A percentile compares a stretch with the other conserved stretches of the same genome.
These are phyloP conservation scores for Alternaria panax DNA, from an alignment of 2,329 filamentous ascomycete species.

Conservation along the genomic window DNA sequence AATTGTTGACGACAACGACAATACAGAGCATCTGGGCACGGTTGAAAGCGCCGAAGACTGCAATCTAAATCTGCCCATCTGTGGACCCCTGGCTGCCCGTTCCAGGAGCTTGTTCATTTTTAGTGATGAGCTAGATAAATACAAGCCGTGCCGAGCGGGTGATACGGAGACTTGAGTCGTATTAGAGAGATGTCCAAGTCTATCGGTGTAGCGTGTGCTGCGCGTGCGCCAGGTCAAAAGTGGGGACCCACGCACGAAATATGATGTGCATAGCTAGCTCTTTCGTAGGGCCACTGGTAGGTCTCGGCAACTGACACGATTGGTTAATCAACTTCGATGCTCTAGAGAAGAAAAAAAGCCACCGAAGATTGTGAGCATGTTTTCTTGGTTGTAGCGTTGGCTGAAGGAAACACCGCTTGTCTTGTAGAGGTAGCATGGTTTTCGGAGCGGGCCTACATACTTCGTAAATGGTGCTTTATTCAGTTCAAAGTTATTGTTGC, in stretches of 20 bases:
- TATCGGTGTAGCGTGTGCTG: neutral
- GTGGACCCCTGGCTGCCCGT: neutral
- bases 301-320: neutral
- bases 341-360: neutral
- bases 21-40: no score
- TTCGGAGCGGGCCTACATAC: neutral
- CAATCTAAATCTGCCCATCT: neutral
- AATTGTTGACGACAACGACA: neutral
- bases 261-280: constrained; percentile 15
- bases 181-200: neutral
- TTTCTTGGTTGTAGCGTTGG: neutral
- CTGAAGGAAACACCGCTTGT: neutral
- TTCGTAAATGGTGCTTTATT: neutral
- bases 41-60: neutral
- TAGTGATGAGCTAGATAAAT: neutral
- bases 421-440: neutral
- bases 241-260: constrained; percentile 1
- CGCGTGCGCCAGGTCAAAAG: neutral
- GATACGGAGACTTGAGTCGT: neutral
- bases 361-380: neutral
- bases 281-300: neutral
- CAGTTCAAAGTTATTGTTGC: neutral
- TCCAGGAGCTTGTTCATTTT: neutral
- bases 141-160: neutral
- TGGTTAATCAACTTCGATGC: neutral